A percentile compares a stretch with the other conserved stretches of the same genome.
Evolutionary conservation across 129 eudicot genomes (phyloP).

Genomic region (Helianthus annuus): DNA sequence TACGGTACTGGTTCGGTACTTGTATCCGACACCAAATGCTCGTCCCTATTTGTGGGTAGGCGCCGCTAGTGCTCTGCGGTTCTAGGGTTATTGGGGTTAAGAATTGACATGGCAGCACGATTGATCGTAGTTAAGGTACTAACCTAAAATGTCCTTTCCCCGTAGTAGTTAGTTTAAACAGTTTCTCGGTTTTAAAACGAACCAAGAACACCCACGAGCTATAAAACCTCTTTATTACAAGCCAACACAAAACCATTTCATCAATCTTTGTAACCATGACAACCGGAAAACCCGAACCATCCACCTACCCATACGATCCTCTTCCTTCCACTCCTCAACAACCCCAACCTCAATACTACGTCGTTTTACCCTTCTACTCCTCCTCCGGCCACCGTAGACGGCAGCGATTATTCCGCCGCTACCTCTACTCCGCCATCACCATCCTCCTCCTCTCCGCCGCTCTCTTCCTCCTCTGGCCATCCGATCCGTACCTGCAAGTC

Average conservation of each 20-base stretch:
- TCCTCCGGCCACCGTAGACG: conserved; percentile 33
- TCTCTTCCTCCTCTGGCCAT: conserved; percentile 71
- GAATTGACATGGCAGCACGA: too few species aligned
- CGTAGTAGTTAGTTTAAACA: too few species aligned
- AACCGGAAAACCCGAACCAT: conserved; percentile 28
- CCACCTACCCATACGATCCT: conserved; percentile 34
- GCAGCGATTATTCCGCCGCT: conserved; percentile 33
- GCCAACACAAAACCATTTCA: background rate
- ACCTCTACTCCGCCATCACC: conserved; percentile 30
- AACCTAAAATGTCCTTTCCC: too few species aligned
- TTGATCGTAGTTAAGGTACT: too few species aligned
- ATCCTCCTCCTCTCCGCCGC: conserved; percentile 59
- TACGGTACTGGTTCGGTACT: too few species aligned
- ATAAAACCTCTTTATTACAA: background rate
- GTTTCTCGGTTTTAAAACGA: too few species aligned
- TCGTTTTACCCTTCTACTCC: conserved; percentile 51
- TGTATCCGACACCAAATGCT: too few species aligned
- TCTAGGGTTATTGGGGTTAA: too few species aligned
- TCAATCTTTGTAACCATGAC: conserved; percentile 21
- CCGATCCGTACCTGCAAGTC: conserved; percentile 68
- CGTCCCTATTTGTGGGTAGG: too few species aligned
- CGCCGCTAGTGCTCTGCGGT: too few species aligned
- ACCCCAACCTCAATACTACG: conserved; percentile 40
- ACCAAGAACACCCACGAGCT: background rate
- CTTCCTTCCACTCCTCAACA: conserved; percentile 36